Percentiles rank a stretch among this genome's conserved stretches.
phyloP scores from a whole-genome alignment of 73 alveolate species.

The Stentor coeruleus region DNA sequence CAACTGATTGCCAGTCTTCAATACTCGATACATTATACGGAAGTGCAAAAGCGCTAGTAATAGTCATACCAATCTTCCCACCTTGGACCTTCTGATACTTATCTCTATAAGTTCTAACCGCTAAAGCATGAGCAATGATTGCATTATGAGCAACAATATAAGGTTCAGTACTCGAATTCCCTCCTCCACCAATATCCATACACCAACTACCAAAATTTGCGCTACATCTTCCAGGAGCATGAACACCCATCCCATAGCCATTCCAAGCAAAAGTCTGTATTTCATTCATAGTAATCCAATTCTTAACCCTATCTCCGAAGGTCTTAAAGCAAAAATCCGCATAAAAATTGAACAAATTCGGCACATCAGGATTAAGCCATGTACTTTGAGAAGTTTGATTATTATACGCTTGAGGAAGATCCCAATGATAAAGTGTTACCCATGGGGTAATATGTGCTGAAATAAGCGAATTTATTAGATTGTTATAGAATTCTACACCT shows the following conservation, averaged over 20 bases:
- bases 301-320: slow-evolving; percentile 39
- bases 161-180: slow-evolving; percentile 44
- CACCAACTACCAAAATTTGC: slow-evolving; percentile 34
- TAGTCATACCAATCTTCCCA: slow-evolving; percentile 44
- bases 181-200: slow-evolving; percentile 42
- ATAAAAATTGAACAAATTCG: slow-evolving; percentile 36
- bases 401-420: slow-evolving; percentile 32
- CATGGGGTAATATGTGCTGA: slow-evolving; percentile 47
- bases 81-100: slow-evolving; percentile 33
- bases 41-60: slow-evolving; percentile 28
- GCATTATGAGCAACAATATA: slow-evolving; percentile 42
- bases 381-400: neutral
- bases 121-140: slow-evolving; percentile 40
- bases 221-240: slow-evolving; percentile 54
- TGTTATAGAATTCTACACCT: slow-evolving; percentile 35
- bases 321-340: slow-evolving; percentile 44
- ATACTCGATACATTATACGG: slow-evolving; percentile 38
- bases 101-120: slow-evolving; percentile 45
- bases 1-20: slow-evolving; percentile 35
- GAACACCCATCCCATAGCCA: slow-evolving; percentile 41
- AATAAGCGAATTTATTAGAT: slow-evolving; percentile 15
- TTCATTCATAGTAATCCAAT: slow-evolving; percentile 48
- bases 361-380: slow-evolving; percentile 29
- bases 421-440: slow-evolving; percentile 56
- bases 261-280: slow-evolving; percentile 45